Base-by-base conservation (phyloP, 2,329 filamentous ascomycete genomes). In the Exophiala sideris region DNA sequence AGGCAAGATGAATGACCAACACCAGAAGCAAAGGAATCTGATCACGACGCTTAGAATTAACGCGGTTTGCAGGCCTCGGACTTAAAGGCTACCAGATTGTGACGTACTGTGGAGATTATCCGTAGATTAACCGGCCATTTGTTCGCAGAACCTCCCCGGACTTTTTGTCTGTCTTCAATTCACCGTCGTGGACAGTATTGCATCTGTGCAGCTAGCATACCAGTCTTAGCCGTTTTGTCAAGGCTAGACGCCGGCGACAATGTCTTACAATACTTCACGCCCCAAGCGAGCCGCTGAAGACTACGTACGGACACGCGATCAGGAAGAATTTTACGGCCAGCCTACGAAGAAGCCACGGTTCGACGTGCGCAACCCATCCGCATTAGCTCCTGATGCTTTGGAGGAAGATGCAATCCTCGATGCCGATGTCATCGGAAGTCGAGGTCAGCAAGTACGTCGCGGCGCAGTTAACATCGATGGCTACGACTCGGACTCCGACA, bases 401-500 rank as follows among this genome's bases (percentile, higher is more conserved):
- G 84, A 88, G 41, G 87, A 87, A 60, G 84, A 91, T 64, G 83
- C 84, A 0, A 81, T 92, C 24, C 81, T 99, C 7, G 89, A 95
- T 47, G 90, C 91, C 18, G 94, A 97, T 67, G 91, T 96, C 36
- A 96, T 97, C 61, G 91, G 91, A 12, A 81, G 80, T 48, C 79
- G 83, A 14, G 83, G 83, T 1, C 80, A 83, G 32, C 81, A 84
- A 38, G 89, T 90, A 0, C 96, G 96, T 70, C 89, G 94, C 59
- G 92, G 92, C 62, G 94, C 92, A 0, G 89, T 99, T 51, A 96
- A 97, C 66, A 84, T 99, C 38, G 94, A 97, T 67, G 94, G 94
- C 47, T 99, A 97, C 73, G 92, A 97, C 64, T 94, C 88, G 8
- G 94, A 99, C 71, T 84, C 81, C 53, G 95, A 92, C 48, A 92